These are phyloP conservation scores for Colletotrichum filicis DNA, from an alignment of 2,329 filamentous ascomycete species.

Conservation along the genomic window DNA sequence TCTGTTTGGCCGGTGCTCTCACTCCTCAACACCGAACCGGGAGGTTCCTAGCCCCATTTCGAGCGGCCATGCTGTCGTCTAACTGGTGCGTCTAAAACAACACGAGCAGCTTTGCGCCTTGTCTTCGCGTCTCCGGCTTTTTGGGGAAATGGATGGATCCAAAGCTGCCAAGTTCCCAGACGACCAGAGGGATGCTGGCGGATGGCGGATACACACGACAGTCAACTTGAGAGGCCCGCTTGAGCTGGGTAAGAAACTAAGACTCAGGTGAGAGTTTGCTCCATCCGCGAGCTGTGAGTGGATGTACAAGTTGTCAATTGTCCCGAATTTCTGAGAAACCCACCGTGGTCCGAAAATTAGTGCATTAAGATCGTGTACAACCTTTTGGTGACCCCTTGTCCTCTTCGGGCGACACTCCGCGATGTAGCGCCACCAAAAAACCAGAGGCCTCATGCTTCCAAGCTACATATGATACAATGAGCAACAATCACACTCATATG, in stretches of 20 bases:
- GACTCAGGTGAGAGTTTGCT: background rate
- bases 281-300: background rate
- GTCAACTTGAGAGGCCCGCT: slow-evolving; percentile 19
- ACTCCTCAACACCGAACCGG: background rate
- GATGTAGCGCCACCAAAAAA: background rate
- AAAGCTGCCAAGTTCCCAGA: background rate
- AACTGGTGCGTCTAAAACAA: slow-evolving; percentile 27
- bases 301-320: background rate
- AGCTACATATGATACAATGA: slow-evolving; percentile 23
- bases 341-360: background rate
- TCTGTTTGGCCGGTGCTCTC: background rate
- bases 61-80: slow-evolving; percentile 17
- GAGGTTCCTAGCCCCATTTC: background rate
- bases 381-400: background rate
- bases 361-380: background rate
- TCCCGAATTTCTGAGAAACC: background rate
- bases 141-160: background rate
- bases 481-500: slow-evolving; percentile 22
- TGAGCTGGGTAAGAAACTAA: background rate
- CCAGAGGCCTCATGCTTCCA: background rate
- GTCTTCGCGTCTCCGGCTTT: background rate
- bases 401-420: slow-evolving; percentile 26
- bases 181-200: background rate
- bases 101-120: background rate
- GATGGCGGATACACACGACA: background rate